A percentile compares a stretch with the other conserved stretches of the same genome.
phyloP scores from a whole-genome alignment of 2,329 filamentous ascomycete genomes.

The Fusarium anguioides region DNA sequence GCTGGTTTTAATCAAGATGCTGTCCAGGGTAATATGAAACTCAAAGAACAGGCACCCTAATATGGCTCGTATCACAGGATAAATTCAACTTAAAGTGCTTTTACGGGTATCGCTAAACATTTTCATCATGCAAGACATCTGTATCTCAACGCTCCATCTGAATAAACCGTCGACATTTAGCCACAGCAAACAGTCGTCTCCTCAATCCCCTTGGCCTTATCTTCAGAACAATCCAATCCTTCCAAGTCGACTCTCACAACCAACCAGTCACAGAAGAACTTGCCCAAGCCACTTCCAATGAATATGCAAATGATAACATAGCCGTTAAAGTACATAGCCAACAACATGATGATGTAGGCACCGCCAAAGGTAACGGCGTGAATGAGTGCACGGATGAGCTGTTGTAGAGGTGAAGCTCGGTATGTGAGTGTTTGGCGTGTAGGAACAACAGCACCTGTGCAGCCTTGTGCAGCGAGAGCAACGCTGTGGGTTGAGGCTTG shows the following conservation, averaged over 20 bases:
- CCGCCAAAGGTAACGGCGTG: constrained; percentile 78
- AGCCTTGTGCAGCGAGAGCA: constrained; percentile 35
- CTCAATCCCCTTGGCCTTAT: constrained; percentile 51
- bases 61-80: background rate
- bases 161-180: constrained; percentile 6
- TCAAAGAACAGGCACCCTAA: background rate
- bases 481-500: constrained; percentile 41
- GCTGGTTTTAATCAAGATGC: background rate
- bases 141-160: background rate
- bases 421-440: constrained; percentile 49
- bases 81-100: background rate
- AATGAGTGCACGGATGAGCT: constrained; percentile 71
- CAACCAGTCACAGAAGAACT: constrained; percentile 67
- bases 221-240: constrained; percentile 36
- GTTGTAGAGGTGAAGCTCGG: constrained; percentile 71
- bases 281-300: constrained; percentile 62
- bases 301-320: constrained; percentile 86
- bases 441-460: constrained; percentile 39
- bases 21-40: background rate
- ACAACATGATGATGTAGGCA: constrained; percentile 82
- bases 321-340: constrained; percentile 71
- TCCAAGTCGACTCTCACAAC: constrained; percentile 55
- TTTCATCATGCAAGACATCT: constrained; percentile 2
- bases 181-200: constrained; percentile 62
- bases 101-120: constrained; percentile 32